Conservation (phyloP, 2,329 filamentous ascomycete genomes). For the Peltaster fructicola region DNA sequence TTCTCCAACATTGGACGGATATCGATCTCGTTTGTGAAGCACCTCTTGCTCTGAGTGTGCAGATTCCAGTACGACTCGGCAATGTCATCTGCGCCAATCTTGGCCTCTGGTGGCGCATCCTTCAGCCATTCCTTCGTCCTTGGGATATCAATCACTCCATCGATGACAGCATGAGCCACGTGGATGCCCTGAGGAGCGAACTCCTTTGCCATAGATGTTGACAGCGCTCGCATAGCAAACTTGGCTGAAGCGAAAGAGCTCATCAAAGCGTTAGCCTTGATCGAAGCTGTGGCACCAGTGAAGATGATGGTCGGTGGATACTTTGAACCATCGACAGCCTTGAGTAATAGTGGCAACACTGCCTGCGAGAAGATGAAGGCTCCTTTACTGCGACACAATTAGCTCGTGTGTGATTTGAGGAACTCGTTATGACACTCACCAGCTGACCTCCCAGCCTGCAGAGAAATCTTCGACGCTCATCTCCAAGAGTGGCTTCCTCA, state of each 20-base stretch:
- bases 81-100: conserved; percentile 68
- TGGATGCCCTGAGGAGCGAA: conserved; percentile 75
- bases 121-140: conserved; percentile 44
- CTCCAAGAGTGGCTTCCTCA: conserved; percentile 43
- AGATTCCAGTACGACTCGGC: conserved; percentile 74
- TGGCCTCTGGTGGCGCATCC: conserved; percentile 40
- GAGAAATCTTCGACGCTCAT: conserved; percentile 40
- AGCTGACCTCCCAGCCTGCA: conserved; percentile 31
- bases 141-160: conserved; percentile 72
- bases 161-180: conserved; percentile 65
- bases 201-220: conserved; percentile 61
- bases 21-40: conserved; percentile 70
- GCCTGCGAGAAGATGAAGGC: conserved; percentile 62
- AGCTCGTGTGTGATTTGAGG: neutral
- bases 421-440: conserved; percentile 27
- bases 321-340: conserved; percentile 34
- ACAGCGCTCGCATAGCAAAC: conserved; percentile 57
- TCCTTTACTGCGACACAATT: conserved; percentile 32
- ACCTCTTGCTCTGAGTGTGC: conserved; percentile 61
- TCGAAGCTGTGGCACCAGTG: conserved; percentile 68
- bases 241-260: conserved; percentile 61
- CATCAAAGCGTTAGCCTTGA: conserved; percentile 54
- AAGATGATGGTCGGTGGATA: conserved; percentile 67
- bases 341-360: conserved; percentile 51
- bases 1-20: conserved; percentile 69